Evolutionary conservation across 768 basidiomycete genomes (phyloP), one percentile per base, ranked within the genome.

Genomic region (Mycena filopes): DNA sequence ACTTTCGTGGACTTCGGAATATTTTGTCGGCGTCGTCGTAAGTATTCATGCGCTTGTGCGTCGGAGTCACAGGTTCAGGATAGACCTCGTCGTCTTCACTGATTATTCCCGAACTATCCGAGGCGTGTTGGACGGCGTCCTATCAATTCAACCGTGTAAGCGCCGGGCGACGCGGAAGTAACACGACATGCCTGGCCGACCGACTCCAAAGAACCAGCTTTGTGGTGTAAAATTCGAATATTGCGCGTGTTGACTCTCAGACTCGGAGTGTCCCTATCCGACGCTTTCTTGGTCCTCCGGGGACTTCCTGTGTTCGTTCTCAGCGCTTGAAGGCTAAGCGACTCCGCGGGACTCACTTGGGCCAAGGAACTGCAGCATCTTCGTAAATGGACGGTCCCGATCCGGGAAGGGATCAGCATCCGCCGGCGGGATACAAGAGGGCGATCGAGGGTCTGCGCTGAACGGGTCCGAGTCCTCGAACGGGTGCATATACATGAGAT

Each of bases 381-480:
- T n/a, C 28, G 36, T 21, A 46, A 6, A 23, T 48, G 56, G 28
- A 21, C n/a, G 18, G 9, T 31, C 45, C 16, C 9, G 56, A 28
- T 23, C n/a, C n/a, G n/a, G n/a, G 38, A 26, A 21, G 41, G 2
- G 26, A 18, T 60, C 48, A 10, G 59, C 25, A 28, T 31, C 56
- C 36, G 36, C 36, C 36, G 36, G 36, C 21, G 59, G 59, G 21
- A 60, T 26, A 15, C 41, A 60, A 21, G 59, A 60, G 29, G 51
- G 49, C 21, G 59, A 42, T 28, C 25, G 42, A 23, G 59, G 48
- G 42, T 51, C 49, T 16, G 59, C 41, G 50, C 41, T 60, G 28
- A 60, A 60, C n/a, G 59, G 59, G 29, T 60, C 59, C 31, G 51
- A 29, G 31, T 41, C 47, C 9, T 49, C 36, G 36, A 36, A 36